These are phyloP conservation scores for Phytophthora rubi DNA, from an alignment of 352 stramenopile genomes.

Conservation along the genomic window DNA sequence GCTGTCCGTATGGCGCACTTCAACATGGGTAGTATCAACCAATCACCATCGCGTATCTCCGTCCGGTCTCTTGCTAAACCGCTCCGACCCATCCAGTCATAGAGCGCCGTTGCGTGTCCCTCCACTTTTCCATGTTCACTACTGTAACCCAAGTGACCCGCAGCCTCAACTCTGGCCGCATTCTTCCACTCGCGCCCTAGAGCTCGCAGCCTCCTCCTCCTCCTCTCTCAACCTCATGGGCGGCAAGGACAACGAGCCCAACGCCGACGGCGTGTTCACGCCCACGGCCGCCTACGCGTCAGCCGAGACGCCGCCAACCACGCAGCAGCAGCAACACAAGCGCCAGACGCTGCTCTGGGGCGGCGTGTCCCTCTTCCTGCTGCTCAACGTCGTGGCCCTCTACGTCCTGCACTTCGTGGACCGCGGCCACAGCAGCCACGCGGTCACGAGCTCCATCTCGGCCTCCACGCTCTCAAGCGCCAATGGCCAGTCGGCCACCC, in stretches of 20 bases:
- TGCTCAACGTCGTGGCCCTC: slow-evolving; percentile 84
- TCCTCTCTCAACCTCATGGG: slow-evolving; percentile 25
- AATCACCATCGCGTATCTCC: slow-evolving; percentile 15
- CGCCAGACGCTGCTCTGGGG: slow-evolving; percentile 46
- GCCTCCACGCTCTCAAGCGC: slow-evolving; percentile 38
- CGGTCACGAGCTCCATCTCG: slow-evolving; percentile 48
- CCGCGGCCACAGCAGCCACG: slow-evolving; percentile 43
- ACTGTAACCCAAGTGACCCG: neutral
- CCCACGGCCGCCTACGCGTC: slow-evolving; percentile 49
- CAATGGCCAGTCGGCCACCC: slow-evolving; percentile 28
- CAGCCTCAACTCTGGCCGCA: slow-evolving; percentile 2
- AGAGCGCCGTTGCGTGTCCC: slow-evolving; percentile 18
- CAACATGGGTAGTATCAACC: slow-evolving; percentile 10
- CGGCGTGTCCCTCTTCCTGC: slow-evolving; percentile 57
- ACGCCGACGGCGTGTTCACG: slow-evolving; percentile 57
- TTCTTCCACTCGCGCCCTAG: slow-evolving; percentile 22
- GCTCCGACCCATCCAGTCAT: slow-evolving; percentile 18
- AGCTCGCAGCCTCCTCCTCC: slow-evolving; percentile 6
- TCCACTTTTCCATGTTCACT: slow-evolving; percentile 1
- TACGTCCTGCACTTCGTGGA: slow-evolving; percentile 86
- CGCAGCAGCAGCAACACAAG: slow-evolving; percentile 22
- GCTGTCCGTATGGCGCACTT: slow-evolving; percentile 29
- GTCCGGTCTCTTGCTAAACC: slow-evolving; percentile 9
- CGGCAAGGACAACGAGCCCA: slow-evolving; percentile 49
- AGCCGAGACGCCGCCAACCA: slow-evolving; percentile 13